phyloP scores from a whole-genome alignment of 176 grass and related monocot species.

The Hordeum marinum region DNA sequence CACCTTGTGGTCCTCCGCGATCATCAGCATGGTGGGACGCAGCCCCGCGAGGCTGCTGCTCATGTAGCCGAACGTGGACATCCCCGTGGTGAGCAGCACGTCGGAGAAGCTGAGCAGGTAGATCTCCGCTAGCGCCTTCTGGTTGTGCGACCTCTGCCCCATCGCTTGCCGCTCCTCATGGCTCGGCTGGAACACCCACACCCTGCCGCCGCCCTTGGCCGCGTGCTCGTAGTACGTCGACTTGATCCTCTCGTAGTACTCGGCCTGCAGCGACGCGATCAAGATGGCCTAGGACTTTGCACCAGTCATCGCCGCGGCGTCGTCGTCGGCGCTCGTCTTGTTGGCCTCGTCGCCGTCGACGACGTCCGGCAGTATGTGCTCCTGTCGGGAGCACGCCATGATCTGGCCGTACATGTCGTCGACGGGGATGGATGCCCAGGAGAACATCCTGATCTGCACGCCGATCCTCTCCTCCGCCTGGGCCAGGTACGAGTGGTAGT shows the following conservation, averaged over 20 bases:
- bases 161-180: slow-evolving; percentile 39
- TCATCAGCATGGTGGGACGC: slow-evolving; percentile 1
- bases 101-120: slow-evolving; percentile 56
- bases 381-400: slow-evolving; percentile 41
- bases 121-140: slow-evolving; percentile 58
- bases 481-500: slow-evolving; percentile 33
- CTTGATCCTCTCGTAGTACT: slow-evolving; percentile 47
- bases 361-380: slow-evolving; percentile 27
- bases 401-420: slow-evolving; percentile 40
- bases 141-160: slow-evolving; percentile 39
- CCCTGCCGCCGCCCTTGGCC: not conserved
- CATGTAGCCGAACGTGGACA: slow-evolving; percentile 59
- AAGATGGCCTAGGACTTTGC: slow-evolving; percentile 29
- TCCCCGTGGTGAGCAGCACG: slow-evolving; percentile 24
- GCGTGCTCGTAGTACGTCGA: slow-evolving; percentile 39
- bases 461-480: slow-evolving; percentile 32
- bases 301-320: too few species aligned
- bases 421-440: not conserved
- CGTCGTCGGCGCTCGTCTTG: not conserved
- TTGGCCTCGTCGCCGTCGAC: not conserved
- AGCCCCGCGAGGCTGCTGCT: slow-evolving; percentile 39
- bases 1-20: not conserved
- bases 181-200: slow-evolving; percentile 48
- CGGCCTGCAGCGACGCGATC: slow-evolving; percentile 36
- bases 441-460: slow-evolving; percentile 50